Percentiles rank a stretch among this genome's conserved stretches.
Evolutionary conservation across 345 rosid species (phyloP).

Genomic region (Lumnitzera racemosa): DNA sequence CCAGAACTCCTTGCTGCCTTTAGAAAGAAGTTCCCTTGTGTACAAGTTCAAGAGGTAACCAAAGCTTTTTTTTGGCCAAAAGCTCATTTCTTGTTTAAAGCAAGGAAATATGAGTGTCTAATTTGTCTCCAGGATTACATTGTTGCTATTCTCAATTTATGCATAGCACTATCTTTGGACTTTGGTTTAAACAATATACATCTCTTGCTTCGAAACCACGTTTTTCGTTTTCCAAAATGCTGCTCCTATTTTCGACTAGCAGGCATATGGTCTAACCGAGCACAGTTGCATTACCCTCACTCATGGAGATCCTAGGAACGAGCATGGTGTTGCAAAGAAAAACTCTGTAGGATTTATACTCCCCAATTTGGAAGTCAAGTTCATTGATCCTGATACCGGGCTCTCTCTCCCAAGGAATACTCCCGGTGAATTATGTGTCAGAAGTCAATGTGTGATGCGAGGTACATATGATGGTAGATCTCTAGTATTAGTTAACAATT

Average conservation of each 20-base stretch:
- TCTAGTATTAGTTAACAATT: no score
- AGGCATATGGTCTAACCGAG: slow-evolving; percentile 98
- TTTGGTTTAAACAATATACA: no score
- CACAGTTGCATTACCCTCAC: slow-evolving; percentile 93
- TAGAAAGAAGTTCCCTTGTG: slow-evolving; percentile 62
- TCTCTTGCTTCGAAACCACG: no score
- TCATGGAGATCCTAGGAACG: slow-evolving; percentile 54
- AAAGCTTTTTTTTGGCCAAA: background rate
- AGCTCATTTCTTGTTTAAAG: no score
- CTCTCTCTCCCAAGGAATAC: slow-evolving; percentile 61
- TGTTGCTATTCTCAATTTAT: no score
- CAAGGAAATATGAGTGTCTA: background rate
- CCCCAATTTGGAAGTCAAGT: slow-evolving; percentile 81
- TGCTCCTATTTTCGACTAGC: background rate
- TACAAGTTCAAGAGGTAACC: slow-evolving; percentile 80
- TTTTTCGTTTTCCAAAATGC: background rate
- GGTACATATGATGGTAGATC: slow-evolving; percentile 23
- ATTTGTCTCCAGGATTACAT: background rate
- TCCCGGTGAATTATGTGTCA: slow-evolving; percentile 78
- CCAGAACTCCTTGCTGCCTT: slow-evolving; percentile 73
- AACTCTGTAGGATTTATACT: slow-evolving; percentile 86
- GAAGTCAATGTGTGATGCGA: slow-evolving; percentile 90
- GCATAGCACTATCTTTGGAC: no score
- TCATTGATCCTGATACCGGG: slow-evolving; percentile 72
- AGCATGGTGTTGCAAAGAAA: slow-evolving; percentile 54